These are phyloP conservation scores for Solanum boliviense DNA, from an alignment of 257 asterid species.

Conservation along the genomic window DNA sequence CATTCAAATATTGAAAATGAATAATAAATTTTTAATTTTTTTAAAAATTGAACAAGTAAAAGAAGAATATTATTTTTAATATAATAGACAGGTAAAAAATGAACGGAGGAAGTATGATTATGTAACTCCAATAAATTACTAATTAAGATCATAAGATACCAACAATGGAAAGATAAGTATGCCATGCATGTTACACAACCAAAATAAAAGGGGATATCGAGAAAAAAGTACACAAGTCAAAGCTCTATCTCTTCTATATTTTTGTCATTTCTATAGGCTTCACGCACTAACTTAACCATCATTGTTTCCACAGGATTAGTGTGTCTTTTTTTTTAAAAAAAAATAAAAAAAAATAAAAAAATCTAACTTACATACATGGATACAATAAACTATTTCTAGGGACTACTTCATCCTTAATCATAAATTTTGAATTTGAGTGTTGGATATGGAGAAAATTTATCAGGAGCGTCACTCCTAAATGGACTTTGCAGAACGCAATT, in stretches of 20 bases:
- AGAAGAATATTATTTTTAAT: no score
- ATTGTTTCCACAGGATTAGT: not conserved
- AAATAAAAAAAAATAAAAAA: not conserved
- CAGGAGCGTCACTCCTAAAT: not conserved
- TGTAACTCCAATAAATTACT: not conserved
- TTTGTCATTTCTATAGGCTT: slow-evolving; percentile 10
- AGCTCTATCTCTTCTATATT: not conserved
- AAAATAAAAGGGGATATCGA: slow-evolving; percentile 5
- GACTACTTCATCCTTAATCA: no score
- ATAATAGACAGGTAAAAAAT: not conserved
- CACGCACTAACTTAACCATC: not conserved
- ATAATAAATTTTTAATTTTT: not conserved
- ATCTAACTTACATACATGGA: not conserved
- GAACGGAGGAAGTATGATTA: not conserved
- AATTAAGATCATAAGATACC: not conserved
- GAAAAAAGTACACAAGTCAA: slow-evolving; percentile 16
- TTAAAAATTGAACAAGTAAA: no score
- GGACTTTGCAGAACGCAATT: no score
- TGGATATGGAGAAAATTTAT: no score
- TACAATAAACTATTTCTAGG: not conserved
- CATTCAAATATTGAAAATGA: not conserved
- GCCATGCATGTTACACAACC: slow-evolving; percentile 7
- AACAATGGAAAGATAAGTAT: not conserved
- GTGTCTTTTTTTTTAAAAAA: not conserved
- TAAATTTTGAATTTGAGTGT: no score